Percentiles rank a stretch among this genome's conserved stretches.
phyloP scores from a whole-genome alignment of 495 filamentous ascomycete genomes.

The Pseudotulostoma volvatum region DNA sequence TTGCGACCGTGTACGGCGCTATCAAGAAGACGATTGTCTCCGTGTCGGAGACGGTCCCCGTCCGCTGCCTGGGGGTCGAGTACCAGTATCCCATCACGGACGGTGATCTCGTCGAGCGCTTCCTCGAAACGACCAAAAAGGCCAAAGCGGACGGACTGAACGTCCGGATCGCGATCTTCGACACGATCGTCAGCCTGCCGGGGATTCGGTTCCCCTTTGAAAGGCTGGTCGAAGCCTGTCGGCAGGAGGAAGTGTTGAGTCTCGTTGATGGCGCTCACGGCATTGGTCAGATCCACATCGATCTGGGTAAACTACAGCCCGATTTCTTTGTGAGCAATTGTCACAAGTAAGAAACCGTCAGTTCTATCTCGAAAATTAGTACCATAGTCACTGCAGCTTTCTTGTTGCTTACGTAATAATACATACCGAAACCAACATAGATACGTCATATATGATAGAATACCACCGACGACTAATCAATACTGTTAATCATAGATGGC shows the following conservation, averaged over 20 bases:
- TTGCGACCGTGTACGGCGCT: constrained; percentile 61
- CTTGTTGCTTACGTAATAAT: no score
- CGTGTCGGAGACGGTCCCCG: constrained; percentile 40
- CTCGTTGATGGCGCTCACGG: constrained; percentile 73
- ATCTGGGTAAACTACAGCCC: constrained; percentile 44
- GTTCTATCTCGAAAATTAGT: not conserved
- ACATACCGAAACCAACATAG: no score
- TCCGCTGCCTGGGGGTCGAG: constrained; percentile 22
- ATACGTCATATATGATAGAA: no score
- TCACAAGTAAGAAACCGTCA: constrained; percentile 51
- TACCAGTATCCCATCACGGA: constrained; percentile 45
- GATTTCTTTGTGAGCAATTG: constrained; percentile 77
- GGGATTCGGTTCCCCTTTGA: constrained; percentile 71
- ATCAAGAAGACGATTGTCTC: constrained; percentile 57
- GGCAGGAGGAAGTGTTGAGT: constrained; percentile 42
- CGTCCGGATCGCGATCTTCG: constrained; percentile 53
- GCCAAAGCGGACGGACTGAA: constrained; percentile 27
- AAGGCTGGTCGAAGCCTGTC: constrained; percentile 41
- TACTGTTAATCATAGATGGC: constrained; percentile 39
- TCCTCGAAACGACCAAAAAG: constrained; percentile 30
- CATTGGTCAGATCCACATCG: constrained; percentile 56
- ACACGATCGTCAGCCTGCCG: constrained; percentile 58
- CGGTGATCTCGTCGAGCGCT: constrained; percentile 35
- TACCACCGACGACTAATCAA: no score
- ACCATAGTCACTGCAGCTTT: no score